Evolutionary conservation across 2,329 filamentous ascomycete genomes (phyloP), one percentile per base, ranked within the genome.

Genomic region (Phaeosphaeriaceae sp.): DNA sequence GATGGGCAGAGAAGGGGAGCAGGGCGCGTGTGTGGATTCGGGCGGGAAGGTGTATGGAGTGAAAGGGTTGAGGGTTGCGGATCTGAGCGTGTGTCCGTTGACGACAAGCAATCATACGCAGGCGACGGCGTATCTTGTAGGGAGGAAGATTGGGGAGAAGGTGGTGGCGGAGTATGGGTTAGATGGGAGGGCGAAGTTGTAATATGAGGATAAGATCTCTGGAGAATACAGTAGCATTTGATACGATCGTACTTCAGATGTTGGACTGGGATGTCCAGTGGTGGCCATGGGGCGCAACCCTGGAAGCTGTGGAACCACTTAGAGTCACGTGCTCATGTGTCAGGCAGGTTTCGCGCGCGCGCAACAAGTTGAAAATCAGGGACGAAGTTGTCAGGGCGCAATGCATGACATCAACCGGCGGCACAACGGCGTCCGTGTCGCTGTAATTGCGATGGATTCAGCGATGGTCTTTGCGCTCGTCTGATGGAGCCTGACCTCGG

Each of bases 41-140:
- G 66, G 68, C 31, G 78, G 73, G 22, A 69, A 67, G 41, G 79
- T 81, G 21, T 70, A 69, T 52, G 78, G 78, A 1, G 70, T 78
- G 7, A 54, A 76, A 25, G 71, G 73, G 1, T 53, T 81, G 42
- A 65, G 79, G 22, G 74, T 81, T 1, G 77, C 78, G 19, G 79
- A 81, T 60, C 33, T 75, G 57, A 74, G 72, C 50, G 71, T 76
- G 31, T 70, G 67, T 41, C 72, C 74, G 17, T 40, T 77, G 22
- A 68, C 71, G 25, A 70, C 73, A 7, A 76, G 74, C 49, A 76
- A 76, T 51, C 74, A 76, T 55, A 74, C 73, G 11, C 71, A 76
- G 62, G 45, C 70, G 2, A 76, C 71, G 24, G 74, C 74, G 10
- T 78, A 77, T 64, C 51, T 77, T 31, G 58, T 76, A 17, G 73